Percentiles rank a stretch among this genome's conserved stretches.
Conservation (phyloP, 2,329 filamentous ascomycete species). For the Blastomyces gilchristii region DNA sequence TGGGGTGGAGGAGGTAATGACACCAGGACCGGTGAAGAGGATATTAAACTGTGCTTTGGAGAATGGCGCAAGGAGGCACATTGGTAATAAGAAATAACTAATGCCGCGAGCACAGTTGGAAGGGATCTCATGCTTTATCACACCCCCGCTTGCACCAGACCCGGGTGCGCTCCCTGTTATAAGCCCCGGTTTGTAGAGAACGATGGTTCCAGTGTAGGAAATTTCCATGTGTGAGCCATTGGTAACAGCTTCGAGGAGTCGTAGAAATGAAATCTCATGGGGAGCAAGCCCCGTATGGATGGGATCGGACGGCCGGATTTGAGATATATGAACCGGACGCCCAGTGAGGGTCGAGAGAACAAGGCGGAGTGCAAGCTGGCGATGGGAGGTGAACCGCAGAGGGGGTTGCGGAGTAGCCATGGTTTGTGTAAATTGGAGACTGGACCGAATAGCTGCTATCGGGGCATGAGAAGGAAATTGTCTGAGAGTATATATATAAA, state of each 20-base stretch:
- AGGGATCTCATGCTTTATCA: constrained; percentile 72
- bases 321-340: constrained; percentile 77
- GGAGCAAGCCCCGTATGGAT: constrained; percentile 81
- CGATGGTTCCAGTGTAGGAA: constrained; percentile 86
- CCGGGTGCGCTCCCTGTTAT: constrained; percentile 78
- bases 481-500: background rate
- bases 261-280: constrained; percentile 90
- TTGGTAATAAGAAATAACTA: constrained; percentile 81
- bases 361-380: constrained; percentile 71
- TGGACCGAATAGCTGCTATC: too few species aligned
- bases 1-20: constrained; percentile 79
- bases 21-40: constrained; percentile 77
- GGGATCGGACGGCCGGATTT: constrained; percentile 79
- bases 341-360: constrained; percentile 87
- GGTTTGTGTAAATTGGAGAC: background rate
- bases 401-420: constrained; percentile 40
- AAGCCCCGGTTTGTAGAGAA: constrained; percentile 83
- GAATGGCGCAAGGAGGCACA: constrained; percentile 87
- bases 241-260: constrained; percentile 85
- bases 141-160: constrained; percentile 60
- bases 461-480: background rate
- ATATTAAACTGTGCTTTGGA: constrained; percentile 86
- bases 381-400: constrained; percentile 73
- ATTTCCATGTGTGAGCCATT: constrained; percentile 94
- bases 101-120: constrained; percentile 68